Base-by-base conservation (phyloP, 1,284 basidiomycete species). In the Thecaphora frezii region DNA sequence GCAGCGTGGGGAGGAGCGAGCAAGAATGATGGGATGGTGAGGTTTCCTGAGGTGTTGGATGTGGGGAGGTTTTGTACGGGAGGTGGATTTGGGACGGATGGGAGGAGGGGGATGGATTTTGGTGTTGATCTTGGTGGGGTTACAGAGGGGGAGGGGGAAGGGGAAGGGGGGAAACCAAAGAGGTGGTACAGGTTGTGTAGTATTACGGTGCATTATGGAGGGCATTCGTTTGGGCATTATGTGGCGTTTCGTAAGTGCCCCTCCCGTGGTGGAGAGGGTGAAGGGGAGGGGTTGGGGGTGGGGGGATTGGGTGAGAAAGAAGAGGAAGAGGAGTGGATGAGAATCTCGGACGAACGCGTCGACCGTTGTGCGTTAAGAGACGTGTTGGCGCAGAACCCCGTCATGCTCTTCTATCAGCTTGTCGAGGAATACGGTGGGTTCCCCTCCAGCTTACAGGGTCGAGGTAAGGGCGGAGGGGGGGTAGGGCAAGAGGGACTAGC, bases 181-280 rank as follows among this genome's bases (percentile, higher is more conserved):
- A 44, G 55, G 19, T 8, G 54, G 19, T 78, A 73, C 48, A 48
- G 69, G 2, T 48, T 78, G 3, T 45, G 58, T 21, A 60, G 68
- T 10, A 58, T 77, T 16, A 76, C 77, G 18, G 68, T 71, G 21
- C 76, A 78, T 48, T 77, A 77, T 41, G 76, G 76, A 38, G 65
- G 66, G 33, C 76, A 78, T 44, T 65, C 66, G 8, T 73, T 70
- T 28, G 76, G 76, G 1, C 76, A 78, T 47, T 78, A 78, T 43
- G 68, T 78, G 18, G 59, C 67, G 21, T 78, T 69, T 52, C 71
- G 75, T n/a, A n/a, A n/a, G n/a, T n/a, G n/a, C n/a, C n/a, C n/a
- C n/a, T n/a, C n/a, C n/a, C n/a, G n/a, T n/a, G n/a, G n/a, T n/a
- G n/a, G n/a, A n/a, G n/a, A n/a, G n/a, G n/a, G n/a, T n/a, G n/a